Base-by-base conservation (phyloP, 2,329 filamentous ascomycete genomes). In the Penicillium italicum region DNA sequence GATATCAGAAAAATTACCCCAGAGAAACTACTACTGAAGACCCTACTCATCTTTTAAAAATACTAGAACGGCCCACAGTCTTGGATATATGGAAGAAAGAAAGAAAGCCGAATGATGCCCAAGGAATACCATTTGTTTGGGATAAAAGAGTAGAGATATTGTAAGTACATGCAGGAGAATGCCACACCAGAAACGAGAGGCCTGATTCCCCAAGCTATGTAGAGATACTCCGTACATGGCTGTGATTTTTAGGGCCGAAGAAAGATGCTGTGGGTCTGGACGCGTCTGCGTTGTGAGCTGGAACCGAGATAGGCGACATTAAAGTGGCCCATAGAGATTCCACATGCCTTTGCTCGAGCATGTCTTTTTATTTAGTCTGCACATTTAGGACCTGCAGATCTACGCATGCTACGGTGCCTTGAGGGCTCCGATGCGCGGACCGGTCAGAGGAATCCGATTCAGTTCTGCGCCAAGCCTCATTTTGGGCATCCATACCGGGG, bases 121-220 rank as follows among this genome's bases (percentile, higher is more conserved):
- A 28, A 34, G 38, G 33, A 50, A 53, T 42, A 30, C 47, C 53
- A 38, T 40, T 55, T 44, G 33, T 38, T 51, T 44, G 40, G 33
- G 38, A 41, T 36, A 44, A 50, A 40, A 59, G 53, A 57, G 54
- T 56, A 62, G 40, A 61, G 52, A 62, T 43, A 43, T 44, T 16
- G 56, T 62, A 64, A 57, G 57, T 65, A 62, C 61, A 65, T 53
- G 46, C 42, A 53, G 41, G 45, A 56, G 50, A 58, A 57, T 45
- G 47, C 43, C 42, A 54, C 42, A 45, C 50, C 31, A 50, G 52
- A 53, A 38, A 55, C 34, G 22, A 55, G 30, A 50, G 46, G 30
- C 49, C 53, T 49, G 28, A n/a, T 30, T 28, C 16, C 36, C 57
- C 54, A 33, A 48, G 40, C 28, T 33, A 48, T 46, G 49, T 52